Base-by-base conservation (phyloP, 1,139 yeast genomes). In the Debaryomyces coudertii region DNA sequence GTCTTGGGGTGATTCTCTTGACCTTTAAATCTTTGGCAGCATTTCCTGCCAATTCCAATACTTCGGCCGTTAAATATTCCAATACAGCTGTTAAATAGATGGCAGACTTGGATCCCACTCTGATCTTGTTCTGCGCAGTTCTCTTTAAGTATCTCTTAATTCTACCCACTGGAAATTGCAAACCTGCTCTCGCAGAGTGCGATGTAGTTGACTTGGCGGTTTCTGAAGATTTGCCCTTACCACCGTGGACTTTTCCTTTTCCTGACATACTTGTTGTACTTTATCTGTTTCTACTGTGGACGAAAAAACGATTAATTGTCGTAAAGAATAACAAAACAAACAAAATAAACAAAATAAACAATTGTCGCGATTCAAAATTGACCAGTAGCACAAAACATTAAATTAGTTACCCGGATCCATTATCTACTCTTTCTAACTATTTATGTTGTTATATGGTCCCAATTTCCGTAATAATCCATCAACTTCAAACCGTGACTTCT, bases 131-230 rank as follows among this genome's bases (percentile, higher is more conserved):
- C 65, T 90, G 96, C 25, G 97, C 97, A 52, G 85, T 86, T 66
- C 80, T 85, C 77, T 93, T 93, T 71, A 93, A 79, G 65, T 90
- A 93, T 71, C 99, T 83, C 82, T 93, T 90, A 61, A 93, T 90
- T 82, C 99, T 90, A 45, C 99, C 99, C 29, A 95, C 99, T 41
- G 99, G 99, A 74, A 93, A 93, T 68, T 90, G 97, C 63, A 93
- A 79, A 23, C 99, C 99, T 24, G 99, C 99, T 68, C 96, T 86
- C 14, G 97, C 96, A 15, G 97, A 90, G 62, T 92, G 97, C 15
- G 98, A 90, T 60, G 90, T 83, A 53, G 89, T 74, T 25, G 69
- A 64, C 70, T 87, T 82, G 53, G 80, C 72, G 48, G 85, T 78
- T 54, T 76, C 79, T 45, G 95, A 87, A 41, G 96, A 88, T 63